phyloP scores from a whole-genome alignment of 2,329 filamentous ascomycete genomes.

The Aspergillus awamori region DNA sequence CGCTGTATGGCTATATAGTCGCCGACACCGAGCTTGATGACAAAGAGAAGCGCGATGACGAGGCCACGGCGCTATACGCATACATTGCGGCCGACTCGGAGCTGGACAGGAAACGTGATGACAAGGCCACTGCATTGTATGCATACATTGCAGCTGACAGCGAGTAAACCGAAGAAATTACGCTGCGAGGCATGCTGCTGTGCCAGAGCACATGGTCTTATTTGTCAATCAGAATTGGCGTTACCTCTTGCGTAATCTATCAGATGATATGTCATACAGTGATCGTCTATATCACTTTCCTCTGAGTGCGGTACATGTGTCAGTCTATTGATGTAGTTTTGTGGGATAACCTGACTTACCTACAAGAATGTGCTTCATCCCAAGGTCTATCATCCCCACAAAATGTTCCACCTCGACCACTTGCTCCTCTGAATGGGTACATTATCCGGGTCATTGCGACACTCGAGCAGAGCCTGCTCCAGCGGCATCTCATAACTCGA shows the following conservation, averaged over 20 bases:
- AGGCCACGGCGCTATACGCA: neutral
- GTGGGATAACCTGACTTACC: too few relatives aligned
- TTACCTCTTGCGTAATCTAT: neutral
- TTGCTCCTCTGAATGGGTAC: conserved; percentile 29
- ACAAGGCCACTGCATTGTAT: neutral
- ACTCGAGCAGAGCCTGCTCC: conserved; percentile 54
- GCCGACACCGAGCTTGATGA: neutral
- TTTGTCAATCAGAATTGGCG: too few relatives aligned
- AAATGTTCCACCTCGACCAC: conserved; percentile 36
- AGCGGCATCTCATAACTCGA: conserved; percentile 57
- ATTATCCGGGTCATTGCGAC: conserved; percentile 40
- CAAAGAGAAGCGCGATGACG: neutral
- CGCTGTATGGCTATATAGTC: neutral
- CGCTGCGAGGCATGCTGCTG: neutral
- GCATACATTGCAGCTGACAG: neutral
- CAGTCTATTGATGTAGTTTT: too few relatives aligned
- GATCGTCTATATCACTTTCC: too few relatives aligned
- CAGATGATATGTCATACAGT: neutral
- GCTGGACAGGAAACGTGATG: neutral
- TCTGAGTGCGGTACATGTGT: too few relatives aligned
- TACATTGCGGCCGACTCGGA: neutral
- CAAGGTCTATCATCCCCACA: conserved; percentile 33
- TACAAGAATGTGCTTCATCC: too few relatives aligned
- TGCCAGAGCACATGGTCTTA: too few relatives aligned
- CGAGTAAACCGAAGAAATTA: neutral